phyloP scores from a whole-genome alignment of 805 yeast genomes.

The Lachancea lanzarotensis region DNA sequence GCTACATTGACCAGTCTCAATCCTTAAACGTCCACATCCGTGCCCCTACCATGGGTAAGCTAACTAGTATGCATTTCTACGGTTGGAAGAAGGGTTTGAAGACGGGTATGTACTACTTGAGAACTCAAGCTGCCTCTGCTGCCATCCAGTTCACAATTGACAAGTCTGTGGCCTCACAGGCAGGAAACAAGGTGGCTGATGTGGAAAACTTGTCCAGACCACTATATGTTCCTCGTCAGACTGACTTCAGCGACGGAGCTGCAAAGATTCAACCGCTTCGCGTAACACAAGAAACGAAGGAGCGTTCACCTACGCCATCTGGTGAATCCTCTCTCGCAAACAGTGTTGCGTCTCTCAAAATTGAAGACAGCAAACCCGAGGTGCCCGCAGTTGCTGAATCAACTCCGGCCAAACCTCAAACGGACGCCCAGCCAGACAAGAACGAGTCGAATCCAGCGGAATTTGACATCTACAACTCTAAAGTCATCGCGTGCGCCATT shows the following conservation, averaged over 20 bases:
- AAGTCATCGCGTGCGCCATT: slow-evolving; percentile 94
- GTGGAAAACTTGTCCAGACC: slow-evolving; percentile 36
- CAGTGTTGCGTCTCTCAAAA: slow-evolving; percentile 39
- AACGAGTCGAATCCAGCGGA: slow-evolving; percentile 35
- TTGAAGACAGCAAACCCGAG: slow-evolving; percentile 28
- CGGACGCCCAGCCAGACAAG: slow-evolving; percentile 24
- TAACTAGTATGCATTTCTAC: slow-evolving; percentile 96
- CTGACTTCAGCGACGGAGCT: slow-evolving; percentile 14
- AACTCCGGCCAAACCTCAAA: slow-evolving; percentile 38
- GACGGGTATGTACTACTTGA: slow-evolving; percentile 96
- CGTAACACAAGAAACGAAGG: slow-evolving; percentile 15
- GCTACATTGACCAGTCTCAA: slow-evolving; percentile 87
- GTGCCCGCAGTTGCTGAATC: slow-evolving; percentile 28
- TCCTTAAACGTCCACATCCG: slow-evolving; percentile 82
- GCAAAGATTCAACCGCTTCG: slow-evolving; percentile 6
- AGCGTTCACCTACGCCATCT: slow-evolving; percentile 33
- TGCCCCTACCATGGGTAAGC: slow-evolving; percentile 91
- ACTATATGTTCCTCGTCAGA: slow-evolving; percentile 27
- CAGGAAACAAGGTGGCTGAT: slow-evolving; percentile 48
- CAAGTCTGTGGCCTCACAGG: slow-evolving; percentile 88
- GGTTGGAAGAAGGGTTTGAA: slow-evolving; percentile 98
- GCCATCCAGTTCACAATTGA: slow-evolving; percentile 90
- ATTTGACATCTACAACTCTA: slow-evolving; percentile 81
- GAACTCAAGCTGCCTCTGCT: slow-evolving; percentile 96
- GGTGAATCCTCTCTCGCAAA: slow-evolving; percentile 33